Evolutionary conservation across 352 stramenopile species (phyloP).

Genomic region (Pythium folliculosum): DNA sequence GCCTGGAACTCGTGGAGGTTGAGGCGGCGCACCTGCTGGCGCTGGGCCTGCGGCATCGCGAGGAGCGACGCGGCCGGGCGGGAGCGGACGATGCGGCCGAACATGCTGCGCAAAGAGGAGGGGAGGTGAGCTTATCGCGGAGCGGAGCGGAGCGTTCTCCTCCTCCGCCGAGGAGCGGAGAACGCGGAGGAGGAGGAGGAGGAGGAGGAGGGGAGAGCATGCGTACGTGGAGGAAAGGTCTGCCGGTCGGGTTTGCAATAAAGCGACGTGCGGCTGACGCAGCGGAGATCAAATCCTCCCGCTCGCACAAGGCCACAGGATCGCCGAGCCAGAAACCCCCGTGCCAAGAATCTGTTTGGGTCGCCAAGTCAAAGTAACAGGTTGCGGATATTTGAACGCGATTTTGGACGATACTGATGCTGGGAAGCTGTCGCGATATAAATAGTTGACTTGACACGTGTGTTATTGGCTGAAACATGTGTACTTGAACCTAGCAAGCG

Average conservation of each 20-base stretch:
- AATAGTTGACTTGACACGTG: slow-evolving; percentile 9
- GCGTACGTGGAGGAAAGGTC: slow-evolving; percentile 11
- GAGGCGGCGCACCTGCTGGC: slow-evolving; percentile 81
- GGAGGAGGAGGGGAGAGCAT: slow-evolving; percentile 3
- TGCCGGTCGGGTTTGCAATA: slow-evolving; percentile 9
- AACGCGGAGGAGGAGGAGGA: neutral
- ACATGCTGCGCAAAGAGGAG: slow-evolving; percentile 39
- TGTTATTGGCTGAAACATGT: slow-evolving; percentile 6
- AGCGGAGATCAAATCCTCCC: slow-evolving; percentile 12
- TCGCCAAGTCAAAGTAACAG: too few relatives aligned
- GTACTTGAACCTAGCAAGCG: slow-evolving; percentile 6
- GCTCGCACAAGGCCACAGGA: slow-evolving; percentile 22
- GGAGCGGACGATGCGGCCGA: slow-evolving; percentile 52
- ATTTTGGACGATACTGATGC: too few relatives aligned
- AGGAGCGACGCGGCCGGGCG: slow-evolving; percentile 44
- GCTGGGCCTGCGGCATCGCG: slow-evolving; percentile 47
- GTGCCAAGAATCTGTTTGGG: neutral
- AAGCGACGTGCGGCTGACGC: slow-evolving; percentile 9
- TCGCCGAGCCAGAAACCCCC: slow-evolving; percentile 11
- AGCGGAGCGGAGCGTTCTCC: neutral
- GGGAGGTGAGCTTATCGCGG: neutral
- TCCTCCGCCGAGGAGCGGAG: neutral
- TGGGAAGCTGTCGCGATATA: neutral
- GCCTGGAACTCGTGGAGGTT: slow-evolving; percentile 95
- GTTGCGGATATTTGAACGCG: too few relatives aligned